A percentile compares a stretch with the other conserved stretches of the same genome.
These are phyloP conservation scores for Kodamaea fungicola DNA, from an alignment of 1,139 yeast genomes.

Conservation along the genomic window DNA sequence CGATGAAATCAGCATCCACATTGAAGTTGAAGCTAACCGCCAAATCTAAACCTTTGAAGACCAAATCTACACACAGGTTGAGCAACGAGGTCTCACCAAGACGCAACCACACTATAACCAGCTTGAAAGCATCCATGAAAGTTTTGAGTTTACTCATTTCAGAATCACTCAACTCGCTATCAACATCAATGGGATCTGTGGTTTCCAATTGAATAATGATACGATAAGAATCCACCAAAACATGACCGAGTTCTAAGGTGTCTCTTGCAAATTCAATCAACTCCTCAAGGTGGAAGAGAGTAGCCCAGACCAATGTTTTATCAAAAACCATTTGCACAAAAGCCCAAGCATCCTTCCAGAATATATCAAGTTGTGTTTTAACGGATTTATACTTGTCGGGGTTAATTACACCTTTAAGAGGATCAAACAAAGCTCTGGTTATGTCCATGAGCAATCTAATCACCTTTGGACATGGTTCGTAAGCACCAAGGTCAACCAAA, in stretches of 20 bases:
- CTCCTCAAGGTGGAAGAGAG: slow-evolving; percentile 50
- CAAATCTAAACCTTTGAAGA: slow-evolving; percentile 62
- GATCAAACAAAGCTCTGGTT: slow-evolving; percentile 59
- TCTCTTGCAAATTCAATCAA: slow-evolving; percentile 83
- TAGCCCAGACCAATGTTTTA: slow-evolving; percentile 73
- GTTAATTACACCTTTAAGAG: slow-evolving; percentile 50
- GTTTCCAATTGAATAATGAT: slow-evolving; percentile 30
- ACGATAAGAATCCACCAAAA: slow-evolving; percentile 62
- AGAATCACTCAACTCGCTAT: slow-evolving; percentile 8
- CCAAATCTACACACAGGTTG: slow-evolving; percentile 70
- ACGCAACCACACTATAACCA: slow-evolving; percentile 75
- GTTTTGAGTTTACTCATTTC: slow-evolving; percentile 20
- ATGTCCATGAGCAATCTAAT: slow-evolving; percentile 76
- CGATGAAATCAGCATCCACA: slow-evolving; percentile 49
- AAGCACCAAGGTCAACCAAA: slow-evolving; percentile 49
- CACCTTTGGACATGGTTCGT: slow-evolving; percentile 74
- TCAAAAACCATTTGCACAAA: slow-evolving; percentile 67
- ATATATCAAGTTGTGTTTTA: slow-evolving; percentile 21
- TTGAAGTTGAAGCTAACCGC: slow-evolving; percentile 51
- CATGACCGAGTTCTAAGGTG: slow-evolving; percentile 73
- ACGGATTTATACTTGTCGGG: slow-evolving; percentile 8
- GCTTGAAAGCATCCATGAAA: slow-evolving; percentile 50
- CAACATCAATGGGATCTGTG: slow-evolving; percentile 15
- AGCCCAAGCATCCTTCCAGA: slow-evolving; percentile 73
- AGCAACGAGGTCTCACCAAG: slow-evolving; percentile 75